A percentile compares a stretch with the other conserved stretches of the same genome.
Evolutionary conservation across 164 flowering plant genomes (phyloP).

Genomic region (Chimonanthus salicifolius): DNA sequence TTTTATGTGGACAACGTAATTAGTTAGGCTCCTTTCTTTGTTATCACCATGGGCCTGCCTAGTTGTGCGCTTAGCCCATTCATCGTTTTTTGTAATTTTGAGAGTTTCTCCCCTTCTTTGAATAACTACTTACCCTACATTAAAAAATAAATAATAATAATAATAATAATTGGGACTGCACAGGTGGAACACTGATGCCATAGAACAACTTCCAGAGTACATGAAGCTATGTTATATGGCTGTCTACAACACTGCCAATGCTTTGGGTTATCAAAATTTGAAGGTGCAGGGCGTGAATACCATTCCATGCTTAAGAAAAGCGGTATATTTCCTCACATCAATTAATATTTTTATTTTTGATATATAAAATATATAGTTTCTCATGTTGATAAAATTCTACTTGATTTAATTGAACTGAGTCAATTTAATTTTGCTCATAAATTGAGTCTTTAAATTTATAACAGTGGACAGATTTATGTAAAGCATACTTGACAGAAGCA

Average conservation of each 20-base stretch:
- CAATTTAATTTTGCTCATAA: no score
- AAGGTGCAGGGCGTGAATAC: neutral
- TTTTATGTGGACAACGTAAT: no score
- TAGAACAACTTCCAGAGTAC: neutral
- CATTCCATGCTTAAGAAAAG: neutral
- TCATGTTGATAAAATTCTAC: neutral
- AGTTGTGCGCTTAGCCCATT: no score
- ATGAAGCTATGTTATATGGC: constrained; percentile 2
- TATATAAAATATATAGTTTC: neutral
- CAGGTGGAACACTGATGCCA: neutral
- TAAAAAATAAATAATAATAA: no score
- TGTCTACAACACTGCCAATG: neutral
- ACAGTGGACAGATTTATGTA: neutral
- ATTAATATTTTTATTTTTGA: neutral
- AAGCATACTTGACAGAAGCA: neutral
- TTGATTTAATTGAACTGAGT: no score
- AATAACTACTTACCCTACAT: no score
- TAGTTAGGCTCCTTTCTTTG: no score
- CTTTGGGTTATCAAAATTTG: neutral
- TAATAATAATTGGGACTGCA: no score
- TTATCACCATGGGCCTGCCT: no score
- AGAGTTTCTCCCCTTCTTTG: no score
- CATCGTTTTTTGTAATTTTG: no score
- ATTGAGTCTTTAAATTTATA: neutral
- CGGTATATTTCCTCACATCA: neutral